A percentile compares a stretch with the other conserved stretches of the same genome.
These are phyloP conservation scores for Scheffersomyces illinoinensis DNA, from an alignment of 1,139 yeast species.

Conservation along the genomic window DNA sequence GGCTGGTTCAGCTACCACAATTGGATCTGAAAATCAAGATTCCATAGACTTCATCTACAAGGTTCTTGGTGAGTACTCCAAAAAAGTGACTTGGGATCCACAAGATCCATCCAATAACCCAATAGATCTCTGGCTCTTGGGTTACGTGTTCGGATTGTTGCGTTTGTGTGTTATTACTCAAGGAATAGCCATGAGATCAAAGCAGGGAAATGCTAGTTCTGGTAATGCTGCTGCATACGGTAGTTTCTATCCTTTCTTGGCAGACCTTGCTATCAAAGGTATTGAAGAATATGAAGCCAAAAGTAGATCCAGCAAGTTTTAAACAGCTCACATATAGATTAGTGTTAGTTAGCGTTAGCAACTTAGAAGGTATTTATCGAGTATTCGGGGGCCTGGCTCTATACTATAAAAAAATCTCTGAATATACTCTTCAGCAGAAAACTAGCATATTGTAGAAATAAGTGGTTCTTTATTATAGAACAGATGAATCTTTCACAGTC, in stretches of 20 bases:
- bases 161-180: conserved; percentile 64
- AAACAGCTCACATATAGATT: background rate
- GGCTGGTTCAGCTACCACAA: conserved; percentile 24
- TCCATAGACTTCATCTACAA: conserved; percentile 20
- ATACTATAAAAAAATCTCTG: too few relatives aligned
- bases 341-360: background rate
- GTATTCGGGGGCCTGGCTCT: background rate
- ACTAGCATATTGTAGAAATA: too few relatives aligned
- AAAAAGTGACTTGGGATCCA: conserved; percentile 33
- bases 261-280: conserved; percentile 32
- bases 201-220: conserved; percentile 60
- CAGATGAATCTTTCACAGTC: too few relatives aligned
- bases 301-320: background rate
- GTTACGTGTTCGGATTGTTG: conserved; percentile 59
- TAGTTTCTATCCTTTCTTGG: conserved; percentile 43
- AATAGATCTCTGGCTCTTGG: conserved; percentile 51
- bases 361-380: background rate
- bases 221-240: conserved; percentile 53
- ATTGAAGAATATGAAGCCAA: conserved; percentile 7
- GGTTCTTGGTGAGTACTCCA: background rate
- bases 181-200: conserved; percentile 65
- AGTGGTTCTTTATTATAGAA: too few relatives aligned
- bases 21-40: conserved; percentile 39
- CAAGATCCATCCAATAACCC: conserved; percentile 41
- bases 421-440: too few relatives aligned